Conservation (phyloP, 306 rosid genomes). For the Pterocarpus macrocarpus region DNA sequence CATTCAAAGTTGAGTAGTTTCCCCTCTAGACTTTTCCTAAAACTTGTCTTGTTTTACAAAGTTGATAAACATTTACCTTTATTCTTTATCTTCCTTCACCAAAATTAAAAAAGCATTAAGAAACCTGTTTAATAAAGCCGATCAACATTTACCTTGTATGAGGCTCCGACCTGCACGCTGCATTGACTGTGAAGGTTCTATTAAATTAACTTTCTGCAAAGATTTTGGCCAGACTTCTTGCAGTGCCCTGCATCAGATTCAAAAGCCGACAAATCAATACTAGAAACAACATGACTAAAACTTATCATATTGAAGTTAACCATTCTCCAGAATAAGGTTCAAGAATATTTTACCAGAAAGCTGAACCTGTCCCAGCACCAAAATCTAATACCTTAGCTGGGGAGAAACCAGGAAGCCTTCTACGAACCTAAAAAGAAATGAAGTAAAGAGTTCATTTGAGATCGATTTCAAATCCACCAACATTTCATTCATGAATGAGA, state of each 20-base stretch:
- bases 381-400: conserved; percentile 85
- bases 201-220: conserved; percentile 75
- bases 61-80: too few species aligned
- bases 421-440: conserved; percentile 63
- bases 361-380: conserved; percentile 96
- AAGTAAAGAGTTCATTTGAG: not conserved
- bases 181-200: conserved; percentile 96
- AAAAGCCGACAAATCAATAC: conserved; percentile 29
- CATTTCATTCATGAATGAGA: conserved; percentile 13
- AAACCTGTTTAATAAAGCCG: conserved; percentile 9
- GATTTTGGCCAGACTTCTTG: conserved; percentile 92
- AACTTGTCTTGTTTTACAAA: not conserved
- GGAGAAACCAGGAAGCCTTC: conserved; percentile 86
- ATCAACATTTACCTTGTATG: conserved; percentile 69
- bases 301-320: conserved; percentile 28
- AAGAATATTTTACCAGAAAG: conserved; percentile 78
- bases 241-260: conserved; percentile 74
- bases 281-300: conserved; percentile 8
- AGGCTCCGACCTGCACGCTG: conserved; percentile 89
- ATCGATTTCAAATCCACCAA: conserved; percentile 11
- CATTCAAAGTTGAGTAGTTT: conserved; percentile 16
- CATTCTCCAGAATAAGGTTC: conserved; percentile 33
- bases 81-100: conserved; percentile 9
- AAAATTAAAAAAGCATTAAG: conserved; percentile 33
- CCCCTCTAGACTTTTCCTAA: conserved; percentile 37